phyloP scores from a whole-genome alignment of 1,284 basidiomycete genomes.

The Rhodotorula sp. region DNA sequence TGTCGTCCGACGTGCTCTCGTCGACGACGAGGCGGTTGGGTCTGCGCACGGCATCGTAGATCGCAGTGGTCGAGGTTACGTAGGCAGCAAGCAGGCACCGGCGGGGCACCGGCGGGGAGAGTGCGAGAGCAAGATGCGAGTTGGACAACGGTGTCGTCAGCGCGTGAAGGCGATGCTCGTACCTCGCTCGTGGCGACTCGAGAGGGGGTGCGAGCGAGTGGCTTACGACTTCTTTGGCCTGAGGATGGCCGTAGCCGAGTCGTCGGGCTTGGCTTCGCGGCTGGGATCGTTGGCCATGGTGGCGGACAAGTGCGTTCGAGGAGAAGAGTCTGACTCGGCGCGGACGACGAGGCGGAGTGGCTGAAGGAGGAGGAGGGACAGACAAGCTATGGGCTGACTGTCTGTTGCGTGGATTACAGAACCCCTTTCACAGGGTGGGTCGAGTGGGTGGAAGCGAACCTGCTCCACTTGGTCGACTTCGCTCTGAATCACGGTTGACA shows the following conservation, averaged over 20 bases:
- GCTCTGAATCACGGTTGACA: no score
- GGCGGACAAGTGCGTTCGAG: background rate
- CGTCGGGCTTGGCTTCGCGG: conserved; percentile 52
- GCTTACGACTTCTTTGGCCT: conserved; percentile 93
- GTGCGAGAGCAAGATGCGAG: no score
- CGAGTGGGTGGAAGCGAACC: no score
- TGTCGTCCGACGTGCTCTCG: conserved; percentile 86
- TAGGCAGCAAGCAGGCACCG: background rate
- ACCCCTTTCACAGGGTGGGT: no score
- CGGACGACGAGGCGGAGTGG: background rate
- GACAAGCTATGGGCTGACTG: background rate
- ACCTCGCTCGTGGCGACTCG: background rate
- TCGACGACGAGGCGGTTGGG: conserved; percentile 94
- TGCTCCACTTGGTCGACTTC: background rate
- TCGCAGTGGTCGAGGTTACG: no score
- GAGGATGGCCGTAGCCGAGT: conserved; percentile 88
- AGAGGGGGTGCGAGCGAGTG: background rate
- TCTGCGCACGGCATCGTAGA: conserved; percentile 53
- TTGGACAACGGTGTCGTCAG: background rate
- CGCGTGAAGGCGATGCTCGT: background rate
- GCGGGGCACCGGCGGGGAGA: background rate
- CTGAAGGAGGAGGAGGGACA: background rate
- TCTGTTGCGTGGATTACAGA: no score
- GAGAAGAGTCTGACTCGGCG: background rate
- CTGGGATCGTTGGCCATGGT: conserved; percentile 38